Percentiles rank a stretch among this genome's conserved stretches.
Conservation (phyloP, 306 rosid genomes). For the Trifolium pratense region DNA sequence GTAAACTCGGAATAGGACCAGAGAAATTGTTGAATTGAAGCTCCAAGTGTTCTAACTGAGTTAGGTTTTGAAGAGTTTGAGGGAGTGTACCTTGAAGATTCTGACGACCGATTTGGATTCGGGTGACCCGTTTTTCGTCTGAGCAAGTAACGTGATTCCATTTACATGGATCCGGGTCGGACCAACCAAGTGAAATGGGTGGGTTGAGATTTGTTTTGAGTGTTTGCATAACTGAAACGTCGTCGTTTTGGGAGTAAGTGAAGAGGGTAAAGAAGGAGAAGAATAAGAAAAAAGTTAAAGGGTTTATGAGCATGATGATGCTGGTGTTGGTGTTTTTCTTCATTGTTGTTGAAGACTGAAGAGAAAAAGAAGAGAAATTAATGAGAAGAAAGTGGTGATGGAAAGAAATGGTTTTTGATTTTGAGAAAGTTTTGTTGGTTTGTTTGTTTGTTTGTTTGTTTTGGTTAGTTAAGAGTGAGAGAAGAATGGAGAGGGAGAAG, state of each 20-base stretch:
- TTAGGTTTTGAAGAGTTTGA: conserved; percentile 49
- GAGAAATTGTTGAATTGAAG: conserved; percentile 80
- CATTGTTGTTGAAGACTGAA: neutral
- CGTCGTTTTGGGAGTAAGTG: conserved; percentile 53
- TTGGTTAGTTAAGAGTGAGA: conserved; percentile 6
- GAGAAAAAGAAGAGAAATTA: conserved; percentile 3
- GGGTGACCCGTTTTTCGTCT: conserved; percentile 50
- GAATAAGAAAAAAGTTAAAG: conserved; percentile 35
- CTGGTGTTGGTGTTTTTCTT: neutral
- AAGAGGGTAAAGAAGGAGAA: conserved; percentile 25
- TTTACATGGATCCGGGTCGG: conserved; percentile 63
- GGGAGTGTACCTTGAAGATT: conserved; percentile 66
- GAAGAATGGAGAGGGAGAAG: neutral
- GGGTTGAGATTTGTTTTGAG: conserved; percentile 61
- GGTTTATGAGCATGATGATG: neutral
- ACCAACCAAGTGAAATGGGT: conserved; percentile 60
- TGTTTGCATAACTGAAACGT: conserved; percentile 59
- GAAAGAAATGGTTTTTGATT: neutral
- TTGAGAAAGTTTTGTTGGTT: neutral
- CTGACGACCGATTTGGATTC: conserved; percentile 72
- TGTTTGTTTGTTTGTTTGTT: neutral
- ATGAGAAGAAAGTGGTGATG: neutral
- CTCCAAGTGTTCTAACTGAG: conserved; percentile 66
- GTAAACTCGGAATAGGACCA: conserved; percentile 72
- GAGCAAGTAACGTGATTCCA: conserved; percentile 64